Evolutionary conservation across 2,329 filamentous ascomycete species (phyloP), one percentile per base, ranked within the genome.

Genomic region (Trichoderma harzianum): DNA sequence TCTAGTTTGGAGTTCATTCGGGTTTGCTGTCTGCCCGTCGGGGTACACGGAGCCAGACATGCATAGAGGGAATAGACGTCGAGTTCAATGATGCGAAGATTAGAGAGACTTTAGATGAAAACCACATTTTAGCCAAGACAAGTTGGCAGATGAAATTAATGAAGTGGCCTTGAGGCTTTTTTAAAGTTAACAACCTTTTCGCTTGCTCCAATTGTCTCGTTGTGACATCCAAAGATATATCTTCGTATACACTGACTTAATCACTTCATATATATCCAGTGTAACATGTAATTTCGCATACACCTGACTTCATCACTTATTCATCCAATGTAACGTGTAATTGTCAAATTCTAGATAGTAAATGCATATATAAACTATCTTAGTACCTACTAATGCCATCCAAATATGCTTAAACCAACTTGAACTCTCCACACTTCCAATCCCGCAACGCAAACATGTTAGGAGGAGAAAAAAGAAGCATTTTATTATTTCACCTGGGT

Each of bases 1-100:
- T 57, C 58, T 61, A 61, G 73, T 73, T 76, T 47, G 75, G 75
- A 76, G 75, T 76, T 76, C 7, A 60, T 66, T 47, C 67, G 67
- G 74, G 72, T 69, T 53, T 72, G 58, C 66, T 64, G 69, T 72
- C 69, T 61, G 71, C 72, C 53, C 69, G 68, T 66, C 68, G 68
- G 65, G 71, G 71, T 60, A 34, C 55, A 66, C 26, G 53, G 71
- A 61, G 71, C 66, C 72, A 62, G 72, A 70, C 57, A 70, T 39
- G 61, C 72, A 71, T 73, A 73, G 68, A 73, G 68, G 69, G 55
- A 71, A 71, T 73, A 71, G 72, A 73, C 65, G 66, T 70, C 60
- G 71, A 65, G 66, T 67, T 61, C 60, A 69, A 70, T 65, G 71
- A 72, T 61, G 28, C 32, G 64, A 70, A 53, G 66, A 67, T 28